Base-by-base conservation (phyloP, 1,284 basidiomycete species). In the Pseudozyma pruni region DNA sequence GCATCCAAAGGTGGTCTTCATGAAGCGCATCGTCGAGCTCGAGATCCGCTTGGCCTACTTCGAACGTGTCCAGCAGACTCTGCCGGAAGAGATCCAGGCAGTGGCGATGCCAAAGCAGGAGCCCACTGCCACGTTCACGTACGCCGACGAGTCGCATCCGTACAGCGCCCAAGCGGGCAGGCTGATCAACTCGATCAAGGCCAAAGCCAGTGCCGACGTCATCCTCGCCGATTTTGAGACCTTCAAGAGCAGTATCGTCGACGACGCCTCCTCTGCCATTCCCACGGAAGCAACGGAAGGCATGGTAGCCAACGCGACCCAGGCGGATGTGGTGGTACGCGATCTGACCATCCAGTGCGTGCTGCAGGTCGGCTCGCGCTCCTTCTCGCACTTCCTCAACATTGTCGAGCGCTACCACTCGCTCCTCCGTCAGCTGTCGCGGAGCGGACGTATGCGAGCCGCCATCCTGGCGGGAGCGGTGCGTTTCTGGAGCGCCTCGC, bases 361-460 rank as follows among this genome's bases (percentile, higher is more conserved):
- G 2, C 87, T 98, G 8, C 89, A 91, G 77, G 91, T 98, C 53
- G 96, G 96, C 45, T 90, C 91, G 10, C 90, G 95, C 17, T 97
- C 94, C 2, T 98, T 99, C 85, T 98, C 94, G 0, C 96, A 99
- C 83, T 90, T 98, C 78, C 88, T 98, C 68, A 98, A 98, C 83
- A 94, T 94, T 8, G 93, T 98, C 64, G 96, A 99, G 83, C 89
- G 84, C 32, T 98, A 98, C 83, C 89, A 98, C n/a, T 88, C 89
- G 11, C 85, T 98, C 0, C 86, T 98, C 8, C 90, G 93, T 17
- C 87, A 87, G 49, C 85, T 98, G 39, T 88, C 85, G 14, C 85
- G 87, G 1, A 87, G 85, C 58, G 74, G 85, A 0, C 88, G 78
- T 3, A 84, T 84, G 42, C 81, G 85, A 3, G 19, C 78, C 55